Base-by-base conservation (phyloP, 2,329 filamentous ascomycete genomes). In the Aspergillus bombycis region DNA sequence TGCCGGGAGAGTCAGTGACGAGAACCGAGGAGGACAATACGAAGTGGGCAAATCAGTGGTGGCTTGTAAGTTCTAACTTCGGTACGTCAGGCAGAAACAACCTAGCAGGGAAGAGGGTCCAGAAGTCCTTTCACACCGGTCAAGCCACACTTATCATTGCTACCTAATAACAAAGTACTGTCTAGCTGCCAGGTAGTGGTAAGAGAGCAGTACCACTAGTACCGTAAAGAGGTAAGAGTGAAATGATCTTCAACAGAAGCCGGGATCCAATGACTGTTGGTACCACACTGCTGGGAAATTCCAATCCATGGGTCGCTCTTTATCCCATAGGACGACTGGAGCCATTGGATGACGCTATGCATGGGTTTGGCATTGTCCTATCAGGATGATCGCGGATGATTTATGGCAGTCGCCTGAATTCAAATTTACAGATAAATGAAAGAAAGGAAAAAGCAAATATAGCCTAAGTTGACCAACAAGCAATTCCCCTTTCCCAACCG, bases 241-340 rank as follows among this genome's bases (percentile, higher is more conserved):
- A 32, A 58, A 63, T 62, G 68, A 69, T 69, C 68, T 59, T 68
- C 66, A 65, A 50, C 43, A 59, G 59, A 58, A 65, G 41, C 61
- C 59, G 68, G 63, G 65, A 67, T 57, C 74, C 74, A 76, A 76
- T 75, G 58, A 58, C 59, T 64, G 62, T 41, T 52, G 60, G 71
- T 72, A 62, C 74, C 74, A 70, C 61, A 62, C 56, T 59, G 66
- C 68, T 72, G 74, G 48, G 74, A 70, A 72, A 71, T 66, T 59
- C 38, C 46, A 58, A 62, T 60, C 66, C 63, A 66, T 66, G 63
- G 61, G 54, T 65, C 58, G 52, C 36, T 62, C 59, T 54, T 54
- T 53, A 57, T 65, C 59, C 63, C 65, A 65, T 67, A 64, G 61
- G 19, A 63, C 54, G 60, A 62, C 63, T 63, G 60, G 58, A 46